Evolutionary conservation across 2,329 filamentous ascomycete genomes (phyloP), one percentile per base, ranked within the genome.

Genomic region (Mycosphaerelloides madeirae): DNA sequence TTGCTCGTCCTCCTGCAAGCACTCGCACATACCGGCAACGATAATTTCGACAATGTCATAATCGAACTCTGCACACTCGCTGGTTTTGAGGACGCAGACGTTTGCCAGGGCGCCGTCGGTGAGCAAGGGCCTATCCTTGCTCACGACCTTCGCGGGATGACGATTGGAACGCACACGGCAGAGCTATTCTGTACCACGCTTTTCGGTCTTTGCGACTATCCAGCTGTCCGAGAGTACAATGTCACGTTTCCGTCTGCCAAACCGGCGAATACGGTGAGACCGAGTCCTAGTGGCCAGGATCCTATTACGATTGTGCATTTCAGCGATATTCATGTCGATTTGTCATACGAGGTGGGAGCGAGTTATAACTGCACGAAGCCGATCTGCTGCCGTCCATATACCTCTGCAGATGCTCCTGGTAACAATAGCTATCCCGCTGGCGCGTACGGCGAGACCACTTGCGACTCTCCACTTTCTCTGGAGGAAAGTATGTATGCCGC

Each of bases 351-450:
- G n/a, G n/a, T n/a, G n/a, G n/a, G n/a, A n/a, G n/a, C n/a, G n/a
- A n/a, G n/a, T n/a, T n/a, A n/a, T n/a, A n/a, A n/a, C n/a, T n/a
- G n/a, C n/a, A n/a, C n/a, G n/a, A n/a, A n/a, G n/a, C n/a, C n/a
- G n/a, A n/a, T n/a, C n/a, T 82, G 79, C 61, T 82, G 79, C 61
- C 71, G 78, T 56, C 61, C 70, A 1, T 80, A 77, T 51, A 70
- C 68, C 0, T 56, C 68, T 1, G 61, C 55, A 2, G 73, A 79
- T 50, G 65, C 67, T 6, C 72, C 75, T 1, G 76, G 73, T 1
- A 68, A 68, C n/a, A 74, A 64, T 18, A 62, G 65, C 20, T 68
- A 64, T 0, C 77, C 77, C 1, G 77, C 76, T 16, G 72, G 76
- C 0, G 69, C 68, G 6, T 71, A 73, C 49, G 78, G 77, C 3